A percentile compares a stretch with the other conserved stretches of the same genome.
Evolutionary conservation across 768 basidiomycete species (phyloP).

Genomic region (Phylloporus arenicola): DNA sequence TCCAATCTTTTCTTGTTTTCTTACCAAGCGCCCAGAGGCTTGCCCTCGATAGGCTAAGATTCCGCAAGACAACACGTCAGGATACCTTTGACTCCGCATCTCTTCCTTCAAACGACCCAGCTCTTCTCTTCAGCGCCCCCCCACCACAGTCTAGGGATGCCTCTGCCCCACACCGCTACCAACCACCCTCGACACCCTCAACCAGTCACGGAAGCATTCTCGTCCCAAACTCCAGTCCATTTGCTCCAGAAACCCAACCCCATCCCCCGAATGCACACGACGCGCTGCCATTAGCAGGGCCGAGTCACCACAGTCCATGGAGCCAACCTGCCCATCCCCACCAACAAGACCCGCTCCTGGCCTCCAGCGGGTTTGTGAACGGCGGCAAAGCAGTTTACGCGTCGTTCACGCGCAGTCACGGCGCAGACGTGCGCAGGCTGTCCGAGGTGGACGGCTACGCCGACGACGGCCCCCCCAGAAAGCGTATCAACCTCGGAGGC

Average conservation of each 20-base stretch:
- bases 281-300: slow-evolving; percentile 38
- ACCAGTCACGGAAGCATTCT: slow-evolving; percentile 51
- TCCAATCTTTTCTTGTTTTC: slow-evolving; percentile 28
- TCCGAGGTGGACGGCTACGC: slow-evolving; percentile 35
- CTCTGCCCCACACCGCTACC: slow-evolving; percentile 58
- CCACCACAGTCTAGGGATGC: slow-evolving; percentile 74
- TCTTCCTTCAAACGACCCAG: slow-evolving; percentile 61
- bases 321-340: slow-evolving; percentile 30
- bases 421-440: slow-evolving; percentile 33
- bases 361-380: slow-evolving; percentile 54
- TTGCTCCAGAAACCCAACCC: slow-evolving; percentile 36
- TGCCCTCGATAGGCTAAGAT: slow-evolving; percentile 42
- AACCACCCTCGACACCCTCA: slow-evolving; percentile 43
- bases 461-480: slow-evolving; percentile 65
- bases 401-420: slow-evolving; percentile 44
- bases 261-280: slow-evolving; percentile 39
- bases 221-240: slow-evolving; percentile 73
- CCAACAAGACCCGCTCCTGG: slow-evolving; percentile 49
- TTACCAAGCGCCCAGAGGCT: slow-evolving; percentile 38
- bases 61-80: slow-evolving; percentile 39
- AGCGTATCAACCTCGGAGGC: slow-evolving; percentile 57
- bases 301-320: slow-evolving; percentile 36
- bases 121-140: slow-evolving; percentile 32
- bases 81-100: slow-evolving; percentile 31
- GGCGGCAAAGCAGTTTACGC: slow-evolving; percentile 41